Percentiles rank a stretch among this genome's conserved stretches.
These are phyloP conservation scores for Phoma sp. DNA, from an alignment of 2,329 filamentous ascomycete species.

Conservation along the genomic window DNA sequence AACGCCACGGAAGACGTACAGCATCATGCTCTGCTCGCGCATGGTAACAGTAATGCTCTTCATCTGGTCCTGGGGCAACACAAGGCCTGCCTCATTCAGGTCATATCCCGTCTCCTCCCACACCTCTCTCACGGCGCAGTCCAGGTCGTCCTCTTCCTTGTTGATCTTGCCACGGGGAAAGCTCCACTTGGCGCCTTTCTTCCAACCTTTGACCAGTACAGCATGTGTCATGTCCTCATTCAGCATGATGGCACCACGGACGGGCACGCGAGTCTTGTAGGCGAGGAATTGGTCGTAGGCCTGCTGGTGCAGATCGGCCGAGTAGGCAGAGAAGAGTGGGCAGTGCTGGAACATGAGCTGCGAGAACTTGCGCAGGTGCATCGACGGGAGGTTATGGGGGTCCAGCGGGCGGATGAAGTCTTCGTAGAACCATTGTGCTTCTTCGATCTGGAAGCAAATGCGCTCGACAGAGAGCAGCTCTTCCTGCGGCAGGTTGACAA, in stretches of 20 bases:
- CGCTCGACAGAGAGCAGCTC: constrained; percentile 89
- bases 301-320: constrained; percentile 74
- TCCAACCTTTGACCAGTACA: constrained; percentile 95
- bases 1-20: constrained; percentile 90
- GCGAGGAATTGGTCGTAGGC: constrained; percentile 91
- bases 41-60: constrained; percentile 90
- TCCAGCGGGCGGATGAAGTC: constrained; percentile 95
- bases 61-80: constrained; percentile 70
- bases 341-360: constrained; percentile 93
- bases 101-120: constrained; percentile 97
- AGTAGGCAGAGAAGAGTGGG: constrained; percentile 82
- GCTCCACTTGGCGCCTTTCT: constrained; percentile 94
- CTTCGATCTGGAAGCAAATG: constrained; percentile 98
- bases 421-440: constrained; percentile 99
- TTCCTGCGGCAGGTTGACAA: constrained; percentile 92
- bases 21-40: constrained; percentile 87
- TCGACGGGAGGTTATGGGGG: constrained; percentile 77
- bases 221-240: constrained; percentile 94
- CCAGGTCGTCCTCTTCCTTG: constrained; percentile 91
- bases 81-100: constrained; percentile 74
- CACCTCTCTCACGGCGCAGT: constrained; percentile 92
- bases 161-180: constrained; percentile 98
- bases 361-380: constrained; percentile 84
- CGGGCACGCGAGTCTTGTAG: constrained; percentile 94
- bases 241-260: constrained; percentile 90